phyloP scores from a whole-genome alignment of 1,284 basidiomycete species.

The Cystobasidium sp. region DNA sequence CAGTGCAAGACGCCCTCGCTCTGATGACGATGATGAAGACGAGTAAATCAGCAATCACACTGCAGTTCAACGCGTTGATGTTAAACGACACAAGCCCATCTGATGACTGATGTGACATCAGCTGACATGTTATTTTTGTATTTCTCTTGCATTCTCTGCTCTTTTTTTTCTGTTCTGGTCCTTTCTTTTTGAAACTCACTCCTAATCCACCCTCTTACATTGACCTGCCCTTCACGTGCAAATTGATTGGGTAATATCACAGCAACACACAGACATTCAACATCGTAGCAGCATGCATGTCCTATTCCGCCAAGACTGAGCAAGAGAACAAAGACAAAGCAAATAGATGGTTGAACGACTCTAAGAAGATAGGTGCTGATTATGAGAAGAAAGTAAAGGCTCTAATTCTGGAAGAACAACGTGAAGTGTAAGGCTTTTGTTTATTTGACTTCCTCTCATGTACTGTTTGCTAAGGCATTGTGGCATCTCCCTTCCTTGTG shows the following conservation, averaged over 20 bases:
- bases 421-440: conserved; percentile 9
- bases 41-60: conserved; percentile 13
- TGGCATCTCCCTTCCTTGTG: not conserved
- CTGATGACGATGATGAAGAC: conserved; percentile 14
- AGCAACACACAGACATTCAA: conserved; percentile 12
- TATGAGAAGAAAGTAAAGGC: conserved; percentile 6
- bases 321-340: conserved; percentile 11
- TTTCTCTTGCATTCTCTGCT: not conserved
- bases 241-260: not conserved
- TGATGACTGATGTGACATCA: not conserved
- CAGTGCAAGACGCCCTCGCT: not conserved
- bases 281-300: conserved; percentile 23
- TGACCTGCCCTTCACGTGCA: not conserved
- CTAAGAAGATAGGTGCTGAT: conserved; percentile 17
- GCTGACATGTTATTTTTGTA: conserved; percentile 1
- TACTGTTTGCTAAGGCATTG: not conserved
- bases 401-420: conserved; percentile 5
- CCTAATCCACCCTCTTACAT: not conserved
- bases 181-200: not conserved
- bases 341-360: conserved; percentile 5
- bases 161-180: not conserved
- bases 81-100: not conserved
- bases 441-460: not conserved
- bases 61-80: no score
- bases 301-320: not conserved